Evolutionary conservation across 1,284 basidiomycete genomes (phyloP).

Genomic region (Heterobasidion irregulare): DNA sequence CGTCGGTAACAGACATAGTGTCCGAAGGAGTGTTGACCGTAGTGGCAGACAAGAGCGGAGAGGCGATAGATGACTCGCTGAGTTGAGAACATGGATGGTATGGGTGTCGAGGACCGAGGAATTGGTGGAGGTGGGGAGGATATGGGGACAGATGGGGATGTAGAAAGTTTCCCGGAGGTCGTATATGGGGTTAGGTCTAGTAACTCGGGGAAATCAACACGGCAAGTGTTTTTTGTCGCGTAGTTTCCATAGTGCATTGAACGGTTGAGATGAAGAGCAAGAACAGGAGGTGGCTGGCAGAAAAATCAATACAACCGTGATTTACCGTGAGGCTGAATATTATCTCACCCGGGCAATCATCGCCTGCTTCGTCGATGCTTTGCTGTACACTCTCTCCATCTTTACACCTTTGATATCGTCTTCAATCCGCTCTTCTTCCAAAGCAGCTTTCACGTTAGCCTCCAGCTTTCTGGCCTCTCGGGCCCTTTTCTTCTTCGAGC

Average conservation of each 20-base stretch:
- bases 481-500: constrained; percentile 64
- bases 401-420: constrained; percentile 70
- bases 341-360: constrained; percentile 70
- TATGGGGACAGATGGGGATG: constrained; percentile 55
- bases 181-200: constrained; percentile 83
- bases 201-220: constrained; percentile 76
- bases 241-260: constrained; percentile 73
- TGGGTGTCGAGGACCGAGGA: constrained; percentile 34
- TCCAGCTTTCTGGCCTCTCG: constrained; percentile 63
- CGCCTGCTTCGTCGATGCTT: constrained; percentile 77
- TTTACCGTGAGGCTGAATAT: background rate
- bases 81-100: constrained; percentile 36
- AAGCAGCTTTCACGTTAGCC: constrained; percentile 45
- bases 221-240: constrained; percentile 74
- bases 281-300: constrained; percentile 67
- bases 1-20: constrained; percentile 89
- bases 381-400: constrained; percentile 66
- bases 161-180: constrained; percentile 69
- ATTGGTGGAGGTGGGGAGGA: constrained; percentile 38
- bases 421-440: constrained; percentile 73
- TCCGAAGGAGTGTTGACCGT: constrained; percentile 82
- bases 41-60: constrained; percentile 80
- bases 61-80: constrained; percentile 72
- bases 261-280: constrained; percentile 83
- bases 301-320: constrained; percentile 8